Conservation (phyloP, 2,329 filamentous ascomycete species). For the Ophiognomonia clavigignenti-juglandacearum region DNA sequence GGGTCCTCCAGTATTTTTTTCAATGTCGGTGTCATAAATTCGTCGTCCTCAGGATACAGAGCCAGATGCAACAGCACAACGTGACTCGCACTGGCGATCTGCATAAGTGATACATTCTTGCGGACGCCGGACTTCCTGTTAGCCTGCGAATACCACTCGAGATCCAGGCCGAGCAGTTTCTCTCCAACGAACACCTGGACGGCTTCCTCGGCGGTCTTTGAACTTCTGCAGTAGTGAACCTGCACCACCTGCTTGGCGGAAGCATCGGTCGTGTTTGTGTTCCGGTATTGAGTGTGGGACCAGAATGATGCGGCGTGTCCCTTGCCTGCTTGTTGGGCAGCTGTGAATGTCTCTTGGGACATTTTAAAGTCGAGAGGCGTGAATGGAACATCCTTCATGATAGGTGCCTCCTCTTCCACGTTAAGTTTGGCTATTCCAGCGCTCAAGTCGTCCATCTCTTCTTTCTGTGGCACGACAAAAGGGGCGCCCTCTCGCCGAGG, state of each 20-base stretch:
- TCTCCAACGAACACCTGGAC: slow-evolving; percentile 64
- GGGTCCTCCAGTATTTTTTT: slow-evolving; percentile 67
- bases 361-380: slow-evolving; percentile 43
- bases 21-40: slow-evolving; percentile 67
- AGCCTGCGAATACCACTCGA: slow-evolving; percentile 70
- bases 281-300: slow-evolving; percentile 64
- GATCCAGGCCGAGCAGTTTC: slow-evolving; percentile 76
- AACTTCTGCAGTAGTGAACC: slow-evolving; percentile 73
- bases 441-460: too few relatives aligned
- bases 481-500: too few relatives aligned
- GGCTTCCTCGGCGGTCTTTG: slow-evolving; percentile 61
- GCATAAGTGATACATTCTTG: slow-evolving; percentile 73
- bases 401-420: too few relatives aligned
- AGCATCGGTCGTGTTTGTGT: slow-evolving; percentile 35
- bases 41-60: slow-evolving; percentile 45
- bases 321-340: slow-evolving; percentile 40
- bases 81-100: slow-evolving; percentile 71
- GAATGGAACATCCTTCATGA: slow-evolving; percentile 25
- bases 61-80: slow-evolving; percentile 82
- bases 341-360: slow-evolving; percentile 37
- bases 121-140: slow-evolving; percentile 46
- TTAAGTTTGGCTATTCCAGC: too few relatives aligned
- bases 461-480: too few relatives aligned
- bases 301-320: slow-evolving; percentile 55
- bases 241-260: slow-evolving; percentile 42